Conservation (phyloP, 768 basidiomycete species). For the Rhizopogon sp. region DNA sequence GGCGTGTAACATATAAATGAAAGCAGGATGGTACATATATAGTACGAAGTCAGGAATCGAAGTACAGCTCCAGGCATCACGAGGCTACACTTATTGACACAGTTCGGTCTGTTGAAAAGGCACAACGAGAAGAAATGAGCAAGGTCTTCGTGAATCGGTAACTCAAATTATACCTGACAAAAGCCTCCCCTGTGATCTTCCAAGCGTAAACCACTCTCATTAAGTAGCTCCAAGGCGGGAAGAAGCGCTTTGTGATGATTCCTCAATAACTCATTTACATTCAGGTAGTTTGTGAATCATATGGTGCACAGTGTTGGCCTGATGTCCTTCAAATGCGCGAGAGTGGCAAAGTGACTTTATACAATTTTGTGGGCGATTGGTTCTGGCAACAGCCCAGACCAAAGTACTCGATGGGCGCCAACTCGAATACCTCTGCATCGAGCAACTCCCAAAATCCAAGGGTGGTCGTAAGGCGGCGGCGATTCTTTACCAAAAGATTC, state of each 20-base stretch:
- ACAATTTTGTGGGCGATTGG: background rate
- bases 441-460: background rate
- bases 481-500: constrained; percentile 4
- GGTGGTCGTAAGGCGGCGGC: constrained; percentile 16
- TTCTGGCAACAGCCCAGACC: constrained; percentile 4
- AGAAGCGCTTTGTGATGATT: constrained; percentile 8
- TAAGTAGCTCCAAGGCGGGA: constrained; percentile 6
- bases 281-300: constrained; percentile 14
- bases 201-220: constrained; percentile 8
- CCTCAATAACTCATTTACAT: constrained; percentile 14
- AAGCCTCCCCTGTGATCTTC: constrained; percentile 17
- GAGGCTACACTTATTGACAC: no score
- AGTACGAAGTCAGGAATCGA: no score
- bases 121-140: constrained; percentile 2
- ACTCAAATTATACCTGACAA: constrained; percentile 14
- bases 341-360: constrained; percentile 6
- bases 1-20: no score
- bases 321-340: constrained; percentile 8
- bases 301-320: constrained; percentile 17
- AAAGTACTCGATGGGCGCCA: constrained; percentile 14
- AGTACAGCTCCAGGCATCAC: no score
- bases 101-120: no score
- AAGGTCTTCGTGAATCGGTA: background rate
- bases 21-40: no score
- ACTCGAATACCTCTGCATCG: background rate